Base-by-base conservation (phyloP, 257 asterid species). In the Euphrasia confusa region DNA sequence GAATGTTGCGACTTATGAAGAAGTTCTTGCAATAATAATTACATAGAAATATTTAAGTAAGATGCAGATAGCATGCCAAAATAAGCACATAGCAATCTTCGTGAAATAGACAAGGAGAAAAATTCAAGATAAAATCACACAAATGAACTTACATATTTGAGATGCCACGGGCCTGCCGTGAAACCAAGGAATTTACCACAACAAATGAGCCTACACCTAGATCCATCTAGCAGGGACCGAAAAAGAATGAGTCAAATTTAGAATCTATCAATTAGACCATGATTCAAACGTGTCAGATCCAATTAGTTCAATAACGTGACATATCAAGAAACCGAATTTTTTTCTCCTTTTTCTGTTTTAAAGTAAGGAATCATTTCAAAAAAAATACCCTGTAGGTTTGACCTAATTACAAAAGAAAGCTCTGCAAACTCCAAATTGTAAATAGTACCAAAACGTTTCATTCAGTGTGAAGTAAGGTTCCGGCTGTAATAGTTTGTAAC, bases 181-280 rank as follows among this genome's bases (percentile, higher is more conserved):
- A 92, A 75, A 89, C 94, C 72, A 89, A 74, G 53, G 97, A 78
- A 79, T 92, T 92, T 70, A 86, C 88, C 58, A 89, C 63, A 40
- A 92, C 93, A 85, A 92, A 89, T 32, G 94, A 85, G 54, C 99
- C 99, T 7, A 92, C 96, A 56, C 99, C 97, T 60, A 89, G 81
- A 81, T 93, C 99, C 99, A 93, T 93, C 99, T 93, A 80, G 68
- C 60, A 53, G 30, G 71, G 42, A 48, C 69, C 33, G 62, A 53
- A 69, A 59, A 18, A 67, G 47, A 71, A 56, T 54, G 63, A 55
- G 45, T 65, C 13, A 48, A 14, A 61, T 57, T 57, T 30, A 79
- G 63, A 49, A 64, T 28, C 57, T 14, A 57, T 33, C 4, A 30
- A 54, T 60, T 7, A 42, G 58, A 60, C 15, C 12, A 53, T 50